Percentiles rank a stretch among this genome's conserved stretches.
Conservation (phyloP, 352 stramenopile genomes). For the Globisporangium canariense region DNA sequence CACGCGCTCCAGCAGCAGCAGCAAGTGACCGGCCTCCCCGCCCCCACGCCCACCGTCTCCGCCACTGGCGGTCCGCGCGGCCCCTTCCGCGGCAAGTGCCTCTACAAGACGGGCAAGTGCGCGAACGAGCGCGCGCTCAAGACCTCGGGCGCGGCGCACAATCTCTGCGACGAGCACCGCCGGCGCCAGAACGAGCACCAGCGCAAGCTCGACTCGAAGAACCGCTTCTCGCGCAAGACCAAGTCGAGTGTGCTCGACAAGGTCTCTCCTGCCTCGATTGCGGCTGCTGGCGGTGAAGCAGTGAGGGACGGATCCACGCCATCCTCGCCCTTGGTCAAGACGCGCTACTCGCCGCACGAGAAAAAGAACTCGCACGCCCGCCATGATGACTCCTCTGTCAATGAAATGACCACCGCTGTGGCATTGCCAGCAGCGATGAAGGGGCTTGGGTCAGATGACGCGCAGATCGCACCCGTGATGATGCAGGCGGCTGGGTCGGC, state of each 20-base stretch:
- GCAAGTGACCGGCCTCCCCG: background rate
- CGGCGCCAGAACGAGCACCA: conserved; percentile 84
- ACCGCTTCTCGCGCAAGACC: conserved; percentile 55
- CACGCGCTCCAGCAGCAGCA: conserved; percentile 3
- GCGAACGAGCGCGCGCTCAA: conserved; percentile 84
- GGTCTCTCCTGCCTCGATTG: conserved; percentile 15
- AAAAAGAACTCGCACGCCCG: background rate
- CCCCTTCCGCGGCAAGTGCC: conserved; percentile 65
- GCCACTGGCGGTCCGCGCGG: conserved; percentile 15
- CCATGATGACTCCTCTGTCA: background rate
- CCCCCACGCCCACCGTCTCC: conserved; percentile 16
- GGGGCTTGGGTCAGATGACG: background rate
- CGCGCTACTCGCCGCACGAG: conserved; percentile 29
- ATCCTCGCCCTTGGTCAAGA: conserved; percentile 4
- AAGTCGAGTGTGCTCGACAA: conserved; percentile 23
- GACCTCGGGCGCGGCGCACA: conserved; percentile 76
- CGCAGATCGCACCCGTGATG: conserved; percentile 14
- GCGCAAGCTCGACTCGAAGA: conserved; percentile 85
- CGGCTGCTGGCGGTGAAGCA: background rate
- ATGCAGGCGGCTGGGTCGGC: conserved; percentile 5
- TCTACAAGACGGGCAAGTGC: conserved; percentile 89
- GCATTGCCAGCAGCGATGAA: too few relatives aligned
- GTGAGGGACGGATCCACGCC: background rate
- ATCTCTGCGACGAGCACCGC: conserved; percentile 83
- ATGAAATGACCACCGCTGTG: background rate